Evolutionary conservation across 768 basidiomycete species (phyloP).

Genomic region (Tricholoma matsutake): DNA sequence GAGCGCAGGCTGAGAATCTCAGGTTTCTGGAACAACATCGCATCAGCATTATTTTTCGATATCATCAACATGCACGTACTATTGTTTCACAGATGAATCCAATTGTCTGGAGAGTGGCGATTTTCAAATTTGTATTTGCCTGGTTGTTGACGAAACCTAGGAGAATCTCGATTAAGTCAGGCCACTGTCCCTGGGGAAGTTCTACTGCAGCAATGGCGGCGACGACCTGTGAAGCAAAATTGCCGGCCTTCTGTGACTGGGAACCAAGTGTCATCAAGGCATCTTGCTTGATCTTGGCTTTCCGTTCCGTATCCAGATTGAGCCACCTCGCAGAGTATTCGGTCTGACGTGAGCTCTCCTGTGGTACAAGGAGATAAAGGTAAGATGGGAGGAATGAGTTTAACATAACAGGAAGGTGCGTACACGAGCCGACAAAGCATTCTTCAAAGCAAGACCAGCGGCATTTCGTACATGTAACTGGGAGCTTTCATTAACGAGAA

Average conservation of each 20-base stretch:
- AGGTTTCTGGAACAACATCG: constrained; percentile 65
- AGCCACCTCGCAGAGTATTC: constrained; percentile 84
- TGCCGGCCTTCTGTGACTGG: constrained; percentile 65
- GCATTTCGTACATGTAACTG: constrained; percentile 82
- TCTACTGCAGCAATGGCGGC: constrained; percentile 94
- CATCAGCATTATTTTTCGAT: constrained; percentile 12
- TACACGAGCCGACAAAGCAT: constrained; percentile 87
- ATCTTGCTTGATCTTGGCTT: constrained; percentile 84
- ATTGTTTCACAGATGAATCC: constrained; percentile 97
- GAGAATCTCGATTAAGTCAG: constrained; percentile 82
- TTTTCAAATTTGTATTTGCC: constrained; percentile 68
- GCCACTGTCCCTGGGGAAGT: constrained; percentile 85
- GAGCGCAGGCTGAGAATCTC: constrained; percentile 85
- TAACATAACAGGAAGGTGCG: constrained; percentile 29
- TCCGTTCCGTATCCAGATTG: constrained; percentile 61
- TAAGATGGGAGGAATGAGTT: constrained; percentile 12
- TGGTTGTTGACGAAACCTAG: constrained; percentile 83
- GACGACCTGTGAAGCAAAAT: constrained; percentile 90
- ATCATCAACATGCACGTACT: constrained; percentile 50
- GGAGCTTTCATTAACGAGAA: constrained; percentile 74
- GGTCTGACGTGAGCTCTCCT: constrained; percentile 75
- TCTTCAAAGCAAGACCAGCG: constrained; percentile 97
- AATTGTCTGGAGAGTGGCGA: constrained; percentile 91
- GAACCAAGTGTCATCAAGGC: constrained; percentile 82
- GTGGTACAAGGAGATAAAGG: constrained; percentile 19